These are phyloP conservation scores for Tolypocladium inflatum DNA, from an alignment of 2,329 filamentous ascomycete genomes.

Conservation along the genomic window DNA sequence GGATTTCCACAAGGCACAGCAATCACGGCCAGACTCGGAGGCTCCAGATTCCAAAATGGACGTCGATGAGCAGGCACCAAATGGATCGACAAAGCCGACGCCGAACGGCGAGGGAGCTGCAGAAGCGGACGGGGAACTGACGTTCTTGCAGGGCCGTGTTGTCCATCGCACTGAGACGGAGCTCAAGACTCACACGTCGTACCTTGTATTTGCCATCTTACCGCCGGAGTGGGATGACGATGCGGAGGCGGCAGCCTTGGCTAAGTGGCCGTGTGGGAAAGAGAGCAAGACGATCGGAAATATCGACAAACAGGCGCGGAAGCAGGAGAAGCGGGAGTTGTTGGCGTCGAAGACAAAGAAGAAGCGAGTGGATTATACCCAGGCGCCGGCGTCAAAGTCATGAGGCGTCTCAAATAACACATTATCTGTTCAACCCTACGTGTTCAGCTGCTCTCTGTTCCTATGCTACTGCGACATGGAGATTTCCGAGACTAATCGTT, in stretches of 20 bases:
- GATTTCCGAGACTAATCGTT: not conserved
- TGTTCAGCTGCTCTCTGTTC: not conserved
- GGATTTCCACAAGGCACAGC: constrained; percentile 45
- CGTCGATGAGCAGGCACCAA: constrained; percentile 18
- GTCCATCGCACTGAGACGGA: constrained; percentile 78
- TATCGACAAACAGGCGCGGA: constrained; percentile 43
- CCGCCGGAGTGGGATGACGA: constrained; percentile 79
- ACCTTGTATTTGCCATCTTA: constrained; percentile 84
- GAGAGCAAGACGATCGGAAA: constrained; percentile 43
- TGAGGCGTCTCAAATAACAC: not conserved
- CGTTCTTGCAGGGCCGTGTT: constrained; percentile 68
- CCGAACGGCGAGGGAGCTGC: constrained; percentile 4
- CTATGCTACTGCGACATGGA: not conserved
- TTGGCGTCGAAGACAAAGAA: constrained; percentile 36
- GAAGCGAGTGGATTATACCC: constrained; percentile 17
- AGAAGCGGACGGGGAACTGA: constrained; percentile 28
- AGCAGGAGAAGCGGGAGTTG: constrained; percentile 46
- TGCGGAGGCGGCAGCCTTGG: constrained; percentile 61
- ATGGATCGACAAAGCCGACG: not conserved
- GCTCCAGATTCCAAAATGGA: constrained; percentile 31
- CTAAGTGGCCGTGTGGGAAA: constrained; percentile 52
- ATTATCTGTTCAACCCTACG: not conserved
- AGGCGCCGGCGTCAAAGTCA: not conserved
- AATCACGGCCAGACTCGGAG: constrained; percentile 14
- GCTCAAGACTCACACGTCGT: constrained; percentile 94